These are phyloP conservation scores for Baudoinia panamericana DNA, from an alignment of 495 filamentous ascomycete species.

Conservation along the genomic window DNA sequence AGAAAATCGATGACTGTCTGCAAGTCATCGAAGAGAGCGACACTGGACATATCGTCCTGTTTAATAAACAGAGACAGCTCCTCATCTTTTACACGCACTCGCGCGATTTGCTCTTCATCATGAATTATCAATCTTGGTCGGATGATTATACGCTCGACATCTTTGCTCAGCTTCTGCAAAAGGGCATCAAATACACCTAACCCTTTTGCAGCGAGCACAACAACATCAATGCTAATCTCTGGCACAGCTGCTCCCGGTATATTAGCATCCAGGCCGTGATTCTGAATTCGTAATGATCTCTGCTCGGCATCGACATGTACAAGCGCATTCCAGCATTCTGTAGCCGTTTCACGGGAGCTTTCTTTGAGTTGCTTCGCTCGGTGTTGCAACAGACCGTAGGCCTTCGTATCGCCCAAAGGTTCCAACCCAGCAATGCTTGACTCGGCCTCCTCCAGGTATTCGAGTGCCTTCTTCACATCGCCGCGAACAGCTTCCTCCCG, in stretches of 20 bases:
- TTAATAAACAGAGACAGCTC: slow-evolving; percentile 18
- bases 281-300: slow-evolving; percentile 19
- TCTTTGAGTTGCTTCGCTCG: slow-evolving; percentile 23
- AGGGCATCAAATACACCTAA: slow-evolving; percentile 8
- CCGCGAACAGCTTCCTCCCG: slow-evolving; percentile 27
- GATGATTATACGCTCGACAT: slow-evolving; percentile 12
- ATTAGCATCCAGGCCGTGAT: not conserved
- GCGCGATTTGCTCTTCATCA: slow-evolving; percentile 5
- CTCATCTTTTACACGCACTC: slow-evolving; percentile 22
- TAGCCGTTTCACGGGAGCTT: slow-evolving; percentile 24
- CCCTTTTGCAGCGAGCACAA: slow-evolving; percentile 9
- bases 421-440: slow-evolving; percentile 25
- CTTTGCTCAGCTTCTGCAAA: slow-evolving; percentile 20
- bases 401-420: slow-evolving; percentile 23
- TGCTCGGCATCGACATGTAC: slow-evolving; percentile 22
- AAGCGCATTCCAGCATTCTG: slow-evolving; percentile 30
- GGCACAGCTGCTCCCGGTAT: not conserved
- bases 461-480: slow-evolving; percentile 24
- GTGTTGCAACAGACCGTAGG: slow-evolving; percentile 26
- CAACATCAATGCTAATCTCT: slow-evolving; percentile 5
- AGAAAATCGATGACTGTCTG: slow-evolving; percentile 52
- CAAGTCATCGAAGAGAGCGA: slow-evolving; percentile 36
- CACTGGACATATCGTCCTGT: slow-evolving; percentile 28
- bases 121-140: slow-evolving; percentile 11
- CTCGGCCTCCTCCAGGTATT: slow-evolving; percentile 40